These are phyloP conservation scores for barrel medic (Medicago truncatula) DNA, from an alignment of 306 rosid species.

Conservation along the genomic window MtrunA17r5.0-ANR NC_053044.1:54806501-54807000, in stretches of 20 bases:
- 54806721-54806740: conserved; percentile 4
- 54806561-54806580: conserved; percentile 43
- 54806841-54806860: conserved; percentile 48
- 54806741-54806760: conserved; percentile 40
- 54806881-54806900: conserved; percentile 47
- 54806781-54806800: conserved; percentile 42
- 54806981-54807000: conserved; percentile 44
- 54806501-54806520: conserved; percentile 24
- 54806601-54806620: no score
- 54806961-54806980: conserved; percentile 50
- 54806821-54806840: conserved; percentile 43
- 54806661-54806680: no score
- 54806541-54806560: conserved; percentile 38
- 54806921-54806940: conserved; percentile 44
- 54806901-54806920: conserved; percentile 48
- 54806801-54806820: conserved; percentile 53
- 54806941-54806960: conserved; percentile 53
- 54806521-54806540: conserved; percentile 44
- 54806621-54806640: no score
- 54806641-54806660: no score
- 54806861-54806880: conserved; percentile 38
- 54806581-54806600: conserved; percentile 42
- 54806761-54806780: conserved; percentile 50
- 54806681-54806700: not conserved
- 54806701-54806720: conserved; percentile 37